A percentile compares a stretch with the other conserved stretches of the same genome.
These are phyloP conservation scores for Dicorynia guianensis DNA, from an alignment of 306 rosid species.

Conservation along the genomic window DNA sequence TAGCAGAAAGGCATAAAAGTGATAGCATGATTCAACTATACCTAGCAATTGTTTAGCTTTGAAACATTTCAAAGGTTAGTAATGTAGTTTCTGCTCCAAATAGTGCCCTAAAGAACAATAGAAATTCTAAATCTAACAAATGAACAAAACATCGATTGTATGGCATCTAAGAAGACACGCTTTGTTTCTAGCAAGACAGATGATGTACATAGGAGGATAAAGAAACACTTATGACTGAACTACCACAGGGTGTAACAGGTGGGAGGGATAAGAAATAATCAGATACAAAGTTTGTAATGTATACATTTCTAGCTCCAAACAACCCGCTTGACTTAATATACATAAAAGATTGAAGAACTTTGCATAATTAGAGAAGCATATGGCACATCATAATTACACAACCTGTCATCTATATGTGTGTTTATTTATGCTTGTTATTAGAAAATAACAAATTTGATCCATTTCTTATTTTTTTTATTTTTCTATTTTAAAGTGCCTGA, in stretches of 20 bases:
- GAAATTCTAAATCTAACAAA: not conserved
- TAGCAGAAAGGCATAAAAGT: not conserved
- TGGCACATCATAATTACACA: not conserved
- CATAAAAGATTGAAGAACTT: not conserved
- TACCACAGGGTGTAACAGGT: not conserved
- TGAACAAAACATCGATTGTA: not conserved
- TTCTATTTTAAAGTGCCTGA: no score
- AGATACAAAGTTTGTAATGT: constrained; percentile 12
- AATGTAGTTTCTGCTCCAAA: constrained; percentile 21
- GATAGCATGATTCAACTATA: not conserved
- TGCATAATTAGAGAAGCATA: not conserved
- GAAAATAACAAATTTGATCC: not conserved
- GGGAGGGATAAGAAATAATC: constrained; percentile 14
- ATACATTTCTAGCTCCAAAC: constrained; percentile 2
- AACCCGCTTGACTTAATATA: not conserved
- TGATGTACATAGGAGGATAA: not conserved
- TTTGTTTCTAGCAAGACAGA: not conserved
- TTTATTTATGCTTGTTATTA: no score
- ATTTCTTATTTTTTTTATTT: no score
- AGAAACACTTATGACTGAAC: not conserved
- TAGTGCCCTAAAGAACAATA: not conserved
- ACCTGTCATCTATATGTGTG: not conserved
- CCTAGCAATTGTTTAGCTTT: not conserved
- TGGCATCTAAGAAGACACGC: not conserved
- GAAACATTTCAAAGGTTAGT: not conserved